Evolutionary conservation across 2,329 filamentous ascomycete species (phyloP), one percentile per base, ranked within the genome.

Genomic region (Grosmannia serpens): DNA sequence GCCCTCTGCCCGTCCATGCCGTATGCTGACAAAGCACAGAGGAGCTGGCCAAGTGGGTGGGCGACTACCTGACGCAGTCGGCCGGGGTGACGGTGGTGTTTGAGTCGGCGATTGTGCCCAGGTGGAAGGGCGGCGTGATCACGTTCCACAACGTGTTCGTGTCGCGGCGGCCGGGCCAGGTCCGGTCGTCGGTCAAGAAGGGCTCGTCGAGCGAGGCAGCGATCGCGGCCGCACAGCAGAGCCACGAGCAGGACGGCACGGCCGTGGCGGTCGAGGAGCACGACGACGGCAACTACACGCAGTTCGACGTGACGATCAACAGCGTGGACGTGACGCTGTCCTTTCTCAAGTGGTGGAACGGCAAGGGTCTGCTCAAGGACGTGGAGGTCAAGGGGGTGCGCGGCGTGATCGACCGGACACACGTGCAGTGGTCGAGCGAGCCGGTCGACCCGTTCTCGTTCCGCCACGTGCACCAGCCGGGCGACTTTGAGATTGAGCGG

Each of bases 321-420:
- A 95, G 89, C 0, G 89, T 99, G 62, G 96, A 99, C 67, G 92
- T 99, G 49, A 97, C 92, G 0, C 72, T 99, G 29, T 99, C 94
- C 0, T 97, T 99, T 65, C 80, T 91, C n/a, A 97, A 96, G 69
- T 99, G 94, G 94, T 95, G 95, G 83, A 97, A 96, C 65, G 92
- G 94, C 26, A 96, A 92, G 70, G 94, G 94, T 0, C 79, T 95
- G 7, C 76, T 99, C 10, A 86, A 89, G 65, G 89, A 97, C 68
- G 94, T 99, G 49, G 91, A 96, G 68, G 86, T 99, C 56, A 94
- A 91, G 68, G 94, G 94, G 5, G 88, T 99, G 33, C 83, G 94
- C 60, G 94, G 94, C 26, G 89, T 97, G 6, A 80, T 99, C 51
- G 94, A 99, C 71, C 83, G 94, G 60, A 96, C 91, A 1, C 87